Base-by-base conservation (phyloP, 257 asterid genomes). In the Solanum neorickii region DNA sequence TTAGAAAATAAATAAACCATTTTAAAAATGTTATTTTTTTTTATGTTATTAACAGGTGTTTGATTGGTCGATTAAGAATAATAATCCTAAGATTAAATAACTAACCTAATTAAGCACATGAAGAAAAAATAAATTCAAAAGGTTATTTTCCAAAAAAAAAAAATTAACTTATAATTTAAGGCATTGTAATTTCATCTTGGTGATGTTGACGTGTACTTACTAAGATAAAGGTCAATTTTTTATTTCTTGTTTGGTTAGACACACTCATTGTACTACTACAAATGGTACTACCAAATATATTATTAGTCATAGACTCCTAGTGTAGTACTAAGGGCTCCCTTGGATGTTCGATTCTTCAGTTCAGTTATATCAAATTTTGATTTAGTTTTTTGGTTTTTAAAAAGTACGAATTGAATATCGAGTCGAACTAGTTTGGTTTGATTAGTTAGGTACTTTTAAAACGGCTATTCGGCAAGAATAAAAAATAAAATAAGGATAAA, bases 401-500 rank as follows among this genome's bases (percentile, higher is more conserved):
- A 56, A 56, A 20, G 25, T 56, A n/a, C 9, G 5, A 18, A 20
- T 56, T 56, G 12, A 56, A 56, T 20, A 56, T 56, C 12, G 5
- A 20, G 25, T 7, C 0, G 12, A 56, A 8, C 10, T 56, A 56
- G 25, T 56, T 56, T 56, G 12, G 0, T 20, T 56, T 0, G 66
- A 56, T 56, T 10, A 1, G 5, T 56, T 56, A 18, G 12, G 25
- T 56, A 0, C 20, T 56, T 56, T 56, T 56, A 20, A 56, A 56
- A 56, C 0, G 2, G 8, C 20, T 56, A 7, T 56, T 7, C 1
- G 5, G 12, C 9, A 6, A 5, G 2, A 56, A 56, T 0, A 20
- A 56, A 56, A 56, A n/a, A 20, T 56, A 56, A 56, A 56, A 56
- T 56, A 12, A 56, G 66, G 25, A 18, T 56, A 7, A 41, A 1